Conservation (phyloP, 2,329 filamentous ascomycete species). For the Aspergillus phoenicis region DNA sequence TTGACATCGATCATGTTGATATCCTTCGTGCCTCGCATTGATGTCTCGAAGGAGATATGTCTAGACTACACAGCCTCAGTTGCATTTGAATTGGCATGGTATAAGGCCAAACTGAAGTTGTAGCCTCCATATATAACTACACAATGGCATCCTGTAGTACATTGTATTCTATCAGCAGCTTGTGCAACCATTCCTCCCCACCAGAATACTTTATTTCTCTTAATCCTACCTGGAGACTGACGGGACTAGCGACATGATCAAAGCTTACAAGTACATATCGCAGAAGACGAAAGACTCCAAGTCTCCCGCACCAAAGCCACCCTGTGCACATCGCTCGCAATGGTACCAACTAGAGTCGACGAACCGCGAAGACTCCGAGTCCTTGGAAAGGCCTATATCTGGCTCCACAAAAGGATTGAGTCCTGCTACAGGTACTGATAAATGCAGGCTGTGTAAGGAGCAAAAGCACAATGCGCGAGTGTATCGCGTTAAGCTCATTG, state of each 20-base stretch:
- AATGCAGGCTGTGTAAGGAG: slow-evolving; percentile 29
- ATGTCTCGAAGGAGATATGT: background rate
- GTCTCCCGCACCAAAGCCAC: background rate
- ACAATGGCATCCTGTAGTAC: background rate
- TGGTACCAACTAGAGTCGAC: background rate
- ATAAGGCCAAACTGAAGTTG: background rate
- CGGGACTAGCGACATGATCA: background rate
- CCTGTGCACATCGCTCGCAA: slow-evolving; percentile 15
- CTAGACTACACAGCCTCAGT: background rate
- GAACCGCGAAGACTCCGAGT: background rate
- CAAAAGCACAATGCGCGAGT: slow-evolving; percentile 40
- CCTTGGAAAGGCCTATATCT: background rate
- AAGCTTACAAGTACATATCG: slow-evolving; percentile 5
- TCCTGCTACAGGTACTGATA: background rate
- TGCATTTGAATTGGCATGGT: background rate
- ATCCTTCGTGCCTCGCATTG: background rate
- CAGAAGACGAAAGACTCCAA: background rate
- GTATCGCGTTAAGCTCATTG: slow-evolving; percentile 62
- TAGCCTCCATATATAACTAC: background rate
- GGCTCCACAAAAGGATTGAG: background rate
- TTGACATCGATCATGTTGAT: background rate
- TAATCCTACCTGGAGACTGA: background rate
- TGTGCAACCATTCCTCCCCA: background rate
- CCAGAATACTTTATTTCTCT: no score
- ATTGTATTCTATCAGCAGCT: background rate